phyloP scores from a whole-genome alignment of 176 grass and related monocot genomes.

The Oryza nivara region DNA sequence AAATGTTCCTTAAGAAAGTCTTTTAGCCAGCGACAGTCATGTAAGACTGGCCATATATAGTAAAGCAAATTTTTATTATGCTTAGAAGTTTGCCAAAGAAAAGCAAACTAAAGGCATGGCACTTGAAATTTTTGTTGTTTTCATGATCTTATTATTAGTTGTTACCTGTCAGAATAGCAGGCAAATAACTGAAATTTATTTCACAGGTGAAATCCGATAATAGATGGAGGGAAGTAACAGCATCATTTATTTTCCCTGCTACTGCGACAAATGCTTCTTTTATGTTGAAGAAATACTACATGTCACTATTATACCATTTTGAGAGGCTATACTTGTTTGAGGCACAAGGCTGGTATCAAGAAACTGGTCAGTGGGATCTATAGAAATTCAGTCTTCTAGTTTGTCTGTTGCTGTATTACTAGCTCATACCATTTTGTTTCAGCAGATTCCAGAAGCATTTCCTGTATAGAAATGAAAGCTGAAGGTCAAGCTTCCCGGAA shows the following conservation, averaged over 20 bases:
- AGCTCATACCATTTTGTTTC: conserved; percentile 24
- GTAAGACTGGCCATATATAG: conserved; percentile 9
- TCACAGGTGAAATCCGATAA: conserved; percentile 79
- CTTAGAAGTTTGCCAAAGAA: conserved; percentile 6
- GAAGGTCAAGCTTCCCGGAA: conserved; percentile 54
- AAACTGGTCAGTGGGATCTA: conserved; percentile 48
- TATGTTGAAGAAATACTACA: conserved; percentile 92
- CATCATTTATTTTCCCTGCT: conserved; percentile 80
- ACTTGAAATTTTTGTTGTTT: conserved; percentile 37
- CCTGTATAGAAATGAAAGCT: conserved; percentile 42
- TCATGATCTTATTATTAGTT: conserved; percentile 17
- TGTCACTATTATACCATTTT: conserved; percentile 82
- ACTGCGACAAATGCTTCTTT: conserved; percentile 92
- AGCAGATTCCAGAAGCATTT: conserved; percentile 44
- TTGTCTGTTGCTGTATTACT: not conserved
- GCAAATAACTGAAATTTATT: conserved; percentile 26
- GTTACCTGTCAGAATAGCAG: conserved; percentile 14
- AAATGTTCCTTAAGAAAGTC: conserved; percentile 35
- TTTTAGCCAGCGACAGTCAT: not conserved
- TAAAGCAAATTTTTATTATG: conserved; percentile 1
- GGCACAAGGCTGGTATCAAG: conserved; percentile 59
- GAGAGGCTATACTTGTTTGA: conserved; percentile 86
- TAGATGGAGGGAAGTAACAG: conserved; percentile 94
- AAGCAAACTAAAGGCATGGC: conserved; percentile 23
- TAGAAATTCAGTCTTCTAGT: conserved; percentile 27